phyloP scores from a whole-genome alignment of 768 basidiomycete genomes.

The Serendipita indica region DNA sequence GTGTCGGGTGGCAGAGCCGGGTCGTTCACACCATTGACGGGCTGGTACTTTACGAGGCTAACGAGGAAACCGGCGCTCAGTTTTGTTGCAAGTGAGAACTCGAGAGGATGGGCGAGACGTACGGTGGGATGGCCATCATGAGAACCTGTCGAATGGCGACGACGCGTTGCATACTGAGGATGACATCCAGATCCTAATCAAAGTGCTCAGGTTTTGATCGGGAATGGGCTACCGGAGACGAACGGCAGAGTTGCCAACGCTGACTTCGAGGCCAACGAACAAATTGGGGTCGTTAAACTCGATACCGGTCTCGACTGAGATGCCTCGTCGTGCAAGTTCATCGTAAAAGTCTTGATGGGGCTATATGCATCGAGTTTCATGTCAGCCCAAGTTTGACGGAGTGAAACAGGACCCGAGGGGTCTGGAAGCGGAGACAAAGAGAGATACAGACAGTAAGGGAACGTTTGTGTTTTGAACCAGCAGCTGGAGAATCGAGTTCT shows the following conservation, averaged over 20 bases:
- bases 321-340: not conserved
- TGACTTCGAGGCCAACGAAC: not conserved
- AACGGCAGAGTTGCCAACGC: not conserved
- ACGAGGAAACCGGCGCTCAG: not conserved
- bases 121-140: not conserved
- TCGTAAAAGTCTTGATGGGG: constrained; percentile 8
- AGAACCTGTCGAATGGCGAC: constrained; percentile 6
- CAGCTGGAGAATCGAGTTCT: not conserved
- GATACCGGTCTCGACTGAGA: not conserved
- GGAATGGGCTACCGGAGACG: not conserved
- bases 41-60: not conserved
- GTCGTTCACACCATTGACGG: not conserved
- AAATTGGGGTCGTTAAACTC: not conserved
- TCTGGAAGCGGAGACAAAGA: not conserved
- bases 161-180: not conserved
- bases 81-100: not conserved
- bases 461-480: not conserved
- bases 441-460: not conserved
- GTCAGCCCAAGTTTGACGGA: not conserved
- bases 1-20: not conserved
- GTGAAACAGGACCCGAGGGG: not conserved
- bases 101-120: not conserved
- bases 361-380: not conserved
- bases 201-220: not conserved
- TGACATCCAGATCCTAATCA: constrained; percentile 6